Conservation (phyloP, 371 early-diverging fungal species). For the Pancytospora philotis region DNA sequence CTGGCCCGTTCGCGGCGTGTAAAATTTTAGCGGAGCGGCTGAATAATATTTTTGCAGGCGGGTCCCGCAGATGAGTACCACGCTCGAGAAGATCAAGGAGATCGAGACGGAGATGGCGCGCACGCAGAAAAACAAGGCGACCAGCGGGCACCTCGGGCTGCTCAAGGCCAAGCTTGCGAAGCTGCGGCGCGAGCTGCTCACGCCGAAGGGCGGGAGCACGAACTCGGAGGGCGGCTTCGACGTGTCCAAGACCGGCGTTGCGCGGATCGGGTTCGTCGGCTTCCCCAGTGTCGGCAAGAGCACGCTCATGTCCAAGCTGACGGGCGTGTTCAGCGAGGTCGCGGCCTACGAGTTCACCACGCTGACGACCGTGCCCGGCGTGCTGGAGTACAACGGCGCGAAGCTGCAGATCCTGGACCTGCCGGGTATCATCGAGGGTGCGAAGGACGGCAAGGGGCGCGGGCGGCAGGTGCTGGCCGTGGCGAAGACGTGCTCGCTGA, state of each 20-base stretch:
- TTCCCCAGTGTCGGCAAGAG: constrained; percentile 93
- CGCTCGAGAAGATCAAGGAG: constrained; percentile 63
- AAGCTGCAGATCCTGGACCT: constrained; percentile 76
- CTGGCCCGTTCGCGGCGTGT: no score
- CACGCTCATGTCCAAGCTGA: constrained; percentile 81
- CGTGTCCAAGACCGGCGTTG: constrained; percentile 77
- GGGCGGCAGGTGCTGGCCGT: constrained; percentile 86
- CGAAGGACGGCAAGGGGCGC: constrained; percentile 94
- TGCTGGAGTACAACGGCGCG: constrained; percentile 89
- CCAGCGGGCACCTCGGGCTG: constrained; percentile 86
- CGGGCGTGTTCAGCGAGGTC: constrained; percentile 80
- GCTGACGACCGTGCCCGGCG: constrained; percentile 70
- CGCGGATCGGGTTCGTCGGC: constrained; percentile 86
- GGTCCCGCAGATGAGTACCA: neutral
- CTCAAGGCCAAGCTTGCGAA: constrained; percentile 85
- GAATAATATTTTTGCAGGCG: neutral
- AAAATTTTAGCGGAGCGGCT: no score
- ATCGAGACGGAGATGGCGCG: constrained; percentile 68
- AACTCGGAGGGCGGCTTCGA: constrained; percentile 66
- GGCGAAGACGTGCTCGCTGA: constrained; percentile 85
- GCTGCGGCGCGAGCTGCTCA: constrained; percentile 80
- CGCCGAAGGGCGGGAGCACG: constrained; percentile 66
- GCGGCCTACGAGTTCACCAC: constrained; percentile 94
- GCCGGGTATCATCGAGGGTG: constrained; percentile 97
- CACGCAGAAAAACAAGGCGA: constrained; percentile 86